These are phyloP conservation scores for Diaporthe vexans DNA, from an alignment of 2,329 filamentous ascomycete species.

Conservation along the genomic window DNA sequence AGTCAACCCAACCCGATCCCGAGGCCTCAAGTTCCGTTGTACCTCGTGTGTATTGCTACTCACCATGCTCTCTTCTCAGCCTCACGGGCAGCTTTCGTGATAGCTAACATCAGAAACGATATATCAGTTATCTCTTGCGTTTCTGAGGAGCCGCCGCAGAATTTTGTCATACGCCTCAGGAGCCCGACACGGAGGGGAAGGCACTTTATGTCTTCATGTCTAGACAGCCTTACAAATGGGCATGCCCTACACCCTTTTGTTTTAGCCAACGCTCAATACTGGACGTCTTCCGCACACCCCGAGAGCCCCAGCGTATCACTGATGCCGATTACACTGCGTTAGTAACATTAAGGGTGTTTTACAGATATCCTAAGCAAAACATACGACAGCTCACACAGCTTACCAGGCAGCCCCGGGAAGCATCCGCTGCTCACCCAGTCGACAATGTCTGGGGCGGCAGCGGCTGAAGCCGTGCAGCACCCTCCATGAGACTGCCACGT, in stretches of 20 bases:
- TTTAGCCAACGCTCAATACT: neutral
- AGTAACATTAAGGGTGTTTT: slow-evolving; percentile 8
- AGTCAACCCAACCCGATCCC: slow-evolving; percentile 34
- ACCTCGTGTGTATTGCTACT: slow-evolving; percentile 36
- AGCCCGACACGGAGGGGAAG: neutral
- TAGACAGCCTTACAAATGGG: neutral
- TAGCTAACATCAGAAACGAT: slow-evolving; percentile 30
- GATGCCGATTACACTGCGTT: slow-evolving; percentile 16
- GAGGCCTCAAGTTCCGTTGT: slow-evolving; percentile 4
- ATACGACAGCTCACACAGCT: slow-evolving; percentile 41
- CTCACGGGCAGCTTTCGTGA: slow-evolving; percentile 35
- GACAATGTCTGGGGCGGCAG: slow-evolving; percentile 8
- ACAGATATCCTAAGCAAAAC: slow-evolving; percentile 34
- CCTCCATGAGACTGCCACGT: slow-evolving; percentile 36
- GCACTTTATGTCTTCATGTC: slow-evolving; percentile 17
- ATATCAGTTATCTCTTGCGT: slow-evolving; percentile 38
- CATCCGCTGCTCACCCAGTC: slow-evolving; percentile 36
- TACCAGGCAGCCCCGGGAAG: slow-evolving; percentile 29
- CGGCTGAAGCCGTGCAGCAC: slow-evolving; percentile 26
- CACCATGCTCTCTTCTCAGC: slow-evolving; percentile 36
- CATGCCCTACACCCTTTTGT: slow-evolving; percentile 27
- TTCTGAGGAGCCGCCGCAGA: neutral
- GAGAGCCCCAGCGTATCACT: slow-evolving; percentile 32
- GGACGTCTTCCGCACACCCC: neutral
- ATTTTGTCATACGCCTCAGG: neutral